Conservation (phyloP, 1,284 basidiomycete genomes). For the Malassezia yamatoensis region DNA sequence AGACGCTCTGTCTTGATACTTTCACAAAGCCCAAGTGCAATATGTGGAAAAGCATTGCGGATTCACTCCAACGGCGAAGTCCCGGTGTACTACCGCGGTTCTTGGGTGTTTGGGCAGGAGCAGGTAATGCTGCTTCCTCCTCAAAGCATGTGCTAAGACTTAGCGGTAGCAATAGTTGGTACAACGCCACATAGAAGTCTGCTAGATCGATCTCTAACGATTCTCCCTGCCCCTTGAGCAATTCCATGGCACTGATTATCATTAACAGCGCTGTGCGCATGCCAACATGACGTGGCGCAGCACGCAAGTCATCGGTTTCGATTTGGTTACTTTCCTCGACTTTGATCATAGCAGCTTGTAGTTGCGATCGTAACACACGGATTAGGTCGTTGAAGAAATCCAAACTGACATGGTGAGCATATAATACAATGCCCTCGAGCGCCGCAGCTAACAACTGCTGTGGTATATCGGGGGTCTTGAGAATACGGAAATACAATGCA, state of each 20-base stretch:
- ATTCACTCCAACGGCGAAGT: slow-evolving; percentile 24
- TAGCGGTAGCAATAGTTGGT: slow-evolving; percentile 55
- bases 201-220: slow-evolving; percentile 86
- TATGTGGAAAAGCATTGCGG: slow-evolving; percentile 72
- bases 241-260: slow-evolving; percentile 88
- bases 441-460: slow-evolving; percentile 76
- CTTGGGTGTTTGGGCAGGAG: slow-evolving; percentile 1
- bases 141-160: slow-evolving; percentile 52
- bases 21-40: slow-evolving; percentile 67
- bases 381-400: slow-evolving; percentile 97
- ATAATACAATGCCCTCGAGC: slow-evolving; percentile 80
- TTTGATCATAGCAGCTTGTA: slow-evolving; percentile 50
- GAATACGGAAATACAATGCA: slow-evolving; percentile 89
- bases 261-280: slow-evolving; percentile 64
- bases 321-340: slow-evolving; percentile 5
- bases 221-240: slow-evolving; percentile 94
- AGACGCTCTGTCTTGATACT: slow-evolving; percentile 49
- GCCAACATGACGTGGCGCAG: slow-evolving; percentile 36
- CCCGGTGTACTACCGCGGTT: slow-evolving; percentile 15
- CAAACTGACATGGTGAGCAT: slow-evolving; percentile 90
- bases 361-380: slow-evolving; percentile 69
- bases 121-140: slow-evolving; percentile 34
- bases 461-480: slow-evolving; percentile 69
- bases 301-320: slow-evolving; percentile 8
- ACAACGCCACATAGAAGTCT: slow-evolving; percentile 73